These are phyloP conservation scores for Nephromyces sp. DNA, from an alignment of 169 alveolate genomes.

Conservation along the genomic window DNA sequence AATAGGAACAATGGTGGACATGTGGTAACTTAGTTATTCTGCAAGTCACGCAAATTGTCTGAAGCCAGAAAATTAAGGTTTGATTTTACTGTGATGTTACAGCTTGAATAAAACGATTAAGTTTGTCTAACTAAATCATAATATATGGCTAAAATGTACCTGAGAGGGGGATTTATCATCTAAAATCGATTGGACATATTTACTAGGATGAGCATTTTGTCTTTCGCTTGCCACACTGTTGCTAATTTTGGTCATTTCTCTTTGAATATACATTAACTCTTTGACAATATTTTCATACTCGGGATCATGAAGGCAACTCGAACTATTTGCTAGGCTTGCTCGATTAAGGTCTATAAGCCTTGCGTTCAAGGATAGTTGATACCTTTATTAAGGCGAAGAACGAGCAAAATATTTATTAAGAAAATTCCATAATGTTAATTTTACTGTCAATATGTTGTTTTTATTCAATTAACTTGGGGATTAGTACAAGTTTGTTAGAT, in stretches of 20 bases:
- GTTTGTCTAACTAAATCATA: neutral
- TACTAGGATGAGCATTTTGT: slow-evolving; percentile 15
- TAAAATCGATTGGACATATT: slow-evolving; percentile 12
- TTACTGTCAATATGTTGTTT: too few relatives aligned
- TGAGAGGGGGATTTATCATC: neutral
- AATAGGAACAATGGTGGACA: slow-evolving; percentile 67
- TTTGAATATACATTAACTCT: too few relatives aligned
- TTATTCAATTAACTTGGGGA: too few relatives aligned
- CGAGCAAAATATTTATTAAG: too few relatives aligned
- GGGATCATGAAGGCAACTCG: too few relatives aligned
- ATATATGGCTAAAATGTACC: neutral
- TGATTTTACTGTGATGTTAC: neutral
- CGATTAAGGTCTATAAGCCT: too few relatives aligned
- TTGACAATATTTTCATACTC: too few relatives aligned
- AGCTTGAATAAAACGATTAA: slow-evolving; percentile 2
- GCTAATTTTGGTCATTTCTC: slow-evolving; percentile 43
- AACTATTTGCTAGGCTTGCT: too few relatives aligned
- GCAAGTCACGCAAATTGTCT: slow-evolving; percentile 72
- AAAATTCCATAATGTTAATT: too few relatives aligned
- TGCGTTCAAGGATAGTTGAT: too few relatives aligned
- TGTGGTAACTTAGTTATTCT: slow-evolving; percentile 53
- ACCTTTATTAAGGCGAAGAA: too few relatives aligned
- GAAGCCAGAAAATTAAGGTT: neutral
- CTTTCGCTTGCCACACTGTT: slow-evolving; percentile 48
- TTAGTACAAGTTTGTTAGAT: too few relatives aligned